Evolutionary conservation across 495 filamentous ascomycete genomes (phyloP).

Genomic region (Xylaria flabelliformis): DNA sequence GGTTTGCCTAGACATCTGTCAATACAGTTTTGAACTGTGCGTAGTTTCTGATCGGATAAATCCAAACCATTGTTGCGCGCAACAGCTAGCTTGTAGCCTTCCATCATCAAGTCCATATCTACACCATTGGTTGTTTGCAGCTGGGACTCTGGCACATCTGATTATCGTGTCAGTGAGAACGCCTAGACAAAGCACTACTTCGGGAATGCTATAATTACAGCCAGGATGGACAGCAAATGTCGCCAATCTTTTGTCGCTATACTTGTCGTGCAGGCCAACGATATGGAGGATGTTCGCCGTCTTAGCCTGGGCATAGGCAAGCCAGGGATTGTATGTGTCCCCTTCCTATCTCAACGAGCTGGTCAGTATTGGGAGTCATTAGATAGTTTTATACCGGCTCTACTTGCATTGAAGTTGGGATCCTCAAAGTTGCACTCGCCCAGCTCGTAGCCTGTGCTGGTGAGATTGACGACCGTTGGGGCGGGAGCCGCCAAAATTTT

Average conservation of each 20-base stretch:
- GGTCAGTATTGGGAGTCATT: neutral
- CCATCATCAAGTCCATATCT: neutral
- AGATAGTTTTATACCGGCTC: neutral
- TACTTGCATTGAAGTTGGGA: slow-evolving; percentile 48
- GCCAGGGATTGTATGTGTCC: slow-evolving; percentile 39
- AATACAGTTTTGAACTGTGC: neutral
- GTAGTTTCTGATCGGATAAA: neutral
- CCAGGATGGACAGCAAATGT: neutral
- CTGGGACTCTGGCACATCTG: neutral
- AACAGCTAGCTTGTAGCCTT: neutral
- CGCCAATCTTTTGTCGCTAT: neutral
- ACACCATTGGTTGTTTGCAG: neutral
- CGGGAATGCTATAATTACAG: neutral
- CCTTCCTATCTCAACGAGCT: neutral
- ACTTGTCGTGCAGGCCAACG: slow-evolving; percentile 38
- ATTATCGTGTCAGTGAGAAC: neutral
- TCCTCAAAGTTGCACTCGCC: slow-evolving; percentile 46
- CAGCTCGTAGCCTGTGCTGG: slow-evolving; percentile 41
- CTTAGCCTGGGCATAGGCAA: slow-evolving; percentile 57
- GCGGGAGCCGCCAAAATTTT: slow-evolving; percentile 40
- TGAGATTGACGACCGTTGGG: slow-evolving; percentile 37
- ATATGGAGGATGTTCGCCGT: slow-evolving; percentile 58
- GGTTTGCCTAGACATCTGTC: neutral
- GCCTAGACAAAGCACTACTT: neutral
- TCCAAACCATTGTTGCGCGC: neutral